Conservation (phyloP, 805 yeast genomes). For the Candida ulmi region DNA sequence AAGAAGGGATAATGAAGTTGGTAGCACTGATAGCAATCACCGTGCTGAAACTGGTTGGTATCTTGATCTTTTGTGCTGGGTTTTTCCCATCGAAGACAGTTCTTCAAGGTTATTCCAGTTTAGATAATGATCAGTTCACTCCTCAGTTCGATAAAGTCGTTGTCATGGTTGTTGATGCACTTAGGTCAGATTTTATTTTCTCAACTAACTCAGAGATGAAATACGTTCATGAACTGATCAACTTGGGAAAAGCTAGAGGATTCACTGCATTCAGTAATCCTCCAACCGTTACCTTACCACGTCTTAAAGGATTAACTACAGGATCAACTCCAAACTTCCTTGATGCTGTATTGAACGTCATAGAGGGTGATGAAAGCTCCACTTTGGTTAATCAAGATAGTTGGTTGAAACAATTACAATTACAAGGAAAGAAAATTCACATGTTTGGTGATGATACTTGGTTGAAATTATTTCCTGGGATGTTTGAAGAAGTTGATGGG, state of each 20-base stretch:
- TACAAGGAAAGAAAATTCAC: conserved; percentile 40
- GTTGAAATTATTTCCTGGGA: conserved; percentile 80
- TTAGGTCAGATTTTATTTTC: conserved; percentile 83
- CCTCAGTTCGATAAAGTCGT: conserved; percentile 63
- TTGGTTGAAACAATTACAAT: conserved; percentile 69
- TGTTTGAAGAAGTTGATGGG: conserved; percentile 69
- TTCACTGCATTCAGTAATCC: conserved; percentile 91
- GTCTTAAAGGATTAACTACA: conserved; percentile 88
- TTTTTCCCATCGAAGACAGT: conserved; percentile 89
- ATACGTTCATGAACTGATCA: conserved; percentile 59
- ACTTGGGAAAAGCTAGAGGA: conserved; percentile 69
- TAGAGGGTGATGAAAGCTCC: conserved; percentile 77
- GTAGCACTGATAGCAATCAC: background rate
- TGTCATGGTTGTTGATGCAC: conserved; percentile 87
- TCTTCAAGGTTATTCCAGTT: conserved; percentile 50
- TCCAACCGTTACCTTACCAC: conserved; percentile 93
- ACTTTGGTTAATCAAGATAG: conserved; percentile 73
- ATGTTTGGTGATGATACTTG: conserved; percentile 98
- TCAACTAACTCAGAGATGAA: conserved; percentile 59
- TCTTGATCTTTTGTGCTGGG: conserved; percentile 66
- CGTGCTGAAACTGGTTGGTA: conserved; percentile 42
- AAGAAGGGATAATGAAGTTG: too few species aligned
- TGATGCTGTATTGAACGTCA: conserved; percentile 90
- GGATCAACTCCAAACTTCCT: conserved; percentile 93
- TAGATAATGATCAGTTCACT: conserved; percentile 26